A percentile compares a stretch with the other conserved stretches of the same genome.
phyloP scores from a whole-genome alignment of 2,329 filamentous ascomycete genomes.

The Alternaria gansuensis region DNA sequence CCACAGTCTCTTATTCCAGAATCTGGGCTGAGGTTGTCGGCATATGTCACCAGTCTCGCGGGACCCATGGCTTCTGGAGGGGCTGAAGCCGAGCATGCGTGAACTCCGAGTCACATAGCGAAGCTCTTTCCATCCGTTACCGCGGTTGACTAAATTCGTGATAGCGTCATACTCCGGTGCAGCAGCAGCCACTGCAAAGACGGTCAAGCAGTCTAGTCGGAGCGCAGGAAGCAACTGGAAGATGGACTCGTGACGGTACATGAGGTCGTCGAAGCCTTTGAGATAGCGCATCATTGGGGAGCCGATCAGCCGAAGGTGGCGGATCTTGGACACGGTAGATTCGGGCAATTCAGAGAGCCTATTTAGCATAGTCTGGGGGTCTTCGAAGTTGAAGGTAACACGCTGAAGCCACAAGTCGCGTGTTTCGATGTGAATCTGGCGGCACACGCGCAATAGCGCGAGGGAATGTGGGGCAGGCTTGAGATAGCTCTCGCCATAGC shows the following conservation, averaged over 20 bases:
- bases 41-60: constrained; percentile 24
- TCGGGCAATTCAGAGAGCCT: constrained; percentile 20
- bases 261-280: constrained; percentile 27
- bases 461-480: constrained; percentile 26
- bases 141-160: constrained; percentile 25
- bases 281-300: constrained; percentile 29
- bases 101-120: constrained; percentile 24
- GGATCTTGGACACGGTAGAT: constrained; percentile 22
- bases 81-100: constrained; percentile 28
- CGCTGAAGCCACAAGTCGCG: constrained; percentile 26
- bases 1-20: constrained; percentile 20
- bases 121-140: constrained; percentile 29
- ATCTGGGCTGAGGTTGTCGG: constrained; percentile 23
- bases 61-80: constrained; percentile 23
- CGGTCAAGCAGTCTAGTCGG: constrained; percentile 23
- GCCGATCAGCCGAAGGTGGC: constrained; percentile 23
- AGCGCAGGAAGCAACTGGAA: constrained; percentile 28
- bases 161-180: constrained; percentile 27
- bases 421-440: constrained; percentile 25
- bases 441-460: constrained; percentile 24
- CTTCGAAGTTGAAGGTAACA: constrained; percentile 27
- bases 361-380: constrained; percentile 26
- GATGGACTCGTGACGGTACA: constrained; percentile 27
- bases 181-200: constrained; percentile 22
- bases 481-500: constrained; percentile 24